Evolutionary conservation across 2,329 filamentous ascomycete genomes (phyloP).

Genomic region (Botrytis medusae): DNA sequence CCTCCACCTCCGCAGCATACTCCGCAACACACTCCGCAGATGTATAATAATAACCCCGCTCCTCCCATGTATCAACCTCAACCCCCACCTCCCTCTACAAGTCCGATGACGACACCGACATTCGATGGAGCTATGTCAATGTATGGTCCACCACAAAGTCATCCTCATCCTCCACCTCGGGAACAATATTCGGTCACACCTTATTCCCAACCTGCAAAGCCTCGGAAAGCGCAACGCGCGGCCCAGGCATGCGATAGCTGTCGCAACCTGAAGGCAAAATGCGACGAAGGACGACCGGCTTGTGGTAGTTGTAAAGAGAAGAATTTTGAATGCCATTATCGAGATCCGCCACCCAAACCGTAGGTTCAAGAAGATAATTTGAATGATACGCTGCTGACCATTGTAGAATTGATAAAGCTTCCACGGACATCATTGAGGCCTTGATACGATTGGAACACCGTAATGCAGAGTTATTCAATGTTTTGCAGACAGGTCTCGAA

Average conservation of each 20-base stretch:
- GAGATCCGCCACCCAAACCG: constrained; percentile 90
- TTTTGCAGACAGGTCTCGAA: constrained; percentile 23
- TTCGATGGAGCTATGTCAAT: constrained; percentile 23
- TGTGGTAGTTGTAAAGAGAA: constrained; percentile 89
- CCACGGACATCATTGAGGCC: constrained; percentile 59
- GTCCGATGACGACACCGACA: constrained; percentile 34
- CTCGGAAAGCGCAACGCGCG: constrained; percentile 38
- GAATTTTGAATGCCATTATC: constrained; percentile 78
- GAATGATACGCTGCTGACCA: constrained; percentile 27
- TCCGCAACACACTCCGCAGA: constrained; percentile 15
- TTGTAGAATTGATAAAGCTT: constrained; percentile 53
- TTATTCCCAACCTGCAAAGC: constrained; percentile 16
- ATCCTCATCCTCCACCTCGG: constrained; percentile 26
- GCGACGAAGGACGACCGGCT: constrained; percentile 75
- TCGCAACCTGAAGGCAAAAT: constrained; percentile 84
- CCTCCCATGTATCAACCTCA: constrained; percentile 26
- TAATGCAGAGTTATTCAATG: constrained; percentile 9
- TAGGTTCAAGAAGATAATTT: constrained; percentile 51
- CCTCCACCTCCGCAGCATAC: constrained; percentile 25
- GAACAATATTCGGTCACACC: constrained; percentile 28
- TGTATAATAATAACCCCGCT: constrained; percentile 24
- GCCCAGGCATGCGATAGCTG: constrained; percentile 85
- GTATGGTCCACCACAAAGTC: constrained; percentile 27
- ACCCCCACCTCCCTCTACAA: constrained; percentile 31
- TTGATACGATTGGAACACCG: constrained; percentile 30